Evolutionary conservation across 805 yeast species (phyloP).

Genomic region (Saturnispora bothae): DNA sequence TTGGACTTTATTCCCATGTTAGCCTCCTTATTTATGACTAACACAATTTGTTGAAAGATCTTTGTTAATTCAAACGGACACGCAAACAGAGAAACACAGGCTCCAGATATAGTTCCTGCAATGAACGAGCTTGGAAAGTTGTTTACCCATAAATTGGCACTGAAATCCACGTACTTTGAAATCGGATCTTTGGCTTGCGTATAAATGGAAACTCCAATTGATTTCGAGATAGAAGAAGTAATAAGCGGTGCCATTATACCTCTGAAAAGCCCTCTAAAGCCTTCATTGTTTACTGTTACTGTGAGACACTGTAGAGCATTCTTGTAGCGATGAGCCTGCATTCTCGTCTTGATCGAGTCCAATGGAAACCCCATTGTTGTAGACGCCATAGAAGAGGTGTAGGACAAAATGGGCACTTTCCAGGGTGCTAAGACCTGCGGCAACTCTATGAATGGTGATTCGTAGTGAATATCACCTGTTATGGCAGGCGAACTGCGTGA

Average conservation of each 20-base stretch:
- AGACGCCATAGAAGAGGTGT: constrained; percentile 49
- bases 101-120: constrained; percentile 63
- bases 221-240: constrained; percentile 53
- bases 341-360: constrained; percentile 78
- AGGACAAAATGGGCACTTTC: constrained; percentile 51
- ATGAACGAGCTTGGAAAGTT: constrained; percentile 37
- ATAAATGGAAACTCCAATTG: constrained; percentile 56
- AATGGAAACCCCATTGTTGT: constrained; percentile 73
- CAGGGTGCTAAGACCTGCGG: constrained; percentile 42
- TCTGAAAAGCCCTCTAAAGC: constrained; percentile 58
- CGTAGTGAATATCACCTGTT: constrained; percentile 41
- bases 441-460: constrained; percentile 36
- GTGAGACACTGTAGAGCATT: constrained; percentile 47
- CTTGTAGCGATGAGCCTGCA: constrained; percentile 65
- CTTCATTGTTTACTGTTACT: constrained; percentile 49
- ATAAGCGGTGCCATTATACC: constrained; percentile 69
- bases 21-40: constrained; percentile 30
- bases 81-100: constrained; percentile 49
- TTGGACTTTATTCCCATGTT: constrained; percentile 13
- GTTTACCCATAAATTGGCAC: constrained; percentile 14
- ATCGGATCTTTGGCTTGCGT: constrained; percentile 39
- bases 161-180: constrained; percentile 9
- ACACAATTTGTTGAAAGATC: constrained; percentile 65
- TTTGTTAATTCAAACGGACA: constrained; percentile 85
- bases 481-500: constrained; percentile 33